A percentile compares a stretch with the other conserved stretches of the same genome.
phyloP scores from a whole-genome alignment of 2,329 filamentous ascomycete genomes.

The Fusarium paranaense region DNA sequence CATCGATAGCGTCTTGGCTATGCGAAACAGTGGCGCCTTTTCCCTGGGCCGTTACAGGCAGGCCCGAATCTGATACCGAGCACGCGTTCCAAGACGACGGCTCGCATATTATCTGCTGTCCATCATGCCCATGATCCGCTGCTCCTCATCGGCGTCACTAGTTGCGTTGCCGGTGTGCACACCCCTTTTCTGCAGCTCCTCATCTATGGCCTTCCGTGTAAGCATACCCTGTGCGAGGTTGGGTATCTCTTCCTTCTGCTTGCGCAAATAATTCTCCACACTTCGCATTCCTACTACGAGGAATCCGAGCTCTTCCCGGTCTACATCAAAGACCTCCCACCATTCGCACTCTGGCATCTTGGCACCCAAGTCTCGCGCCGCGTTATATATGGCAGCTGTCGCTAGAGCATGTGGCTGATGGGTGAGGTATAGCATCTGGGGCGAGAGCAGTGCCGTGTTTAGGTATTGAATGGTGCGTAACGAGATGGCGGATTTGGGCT shows the following conservation, averaged over 20 bases:
- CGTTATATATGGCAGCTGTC: conserved; percentile 90
- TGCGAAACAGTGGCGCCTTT: conserved; percentile 12
- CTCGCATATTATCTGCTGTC: conserved; percentile 43
- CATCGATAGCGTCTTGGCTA: conserved; percentile 31
- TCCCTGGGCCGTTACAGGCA: conserved; percentile 4
- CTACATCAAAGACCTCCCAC: conserved; percentile 99
- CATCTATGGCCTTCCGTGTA: conserved; percentile 67
- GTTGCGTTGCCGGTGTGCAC: conserved; percentile 46
- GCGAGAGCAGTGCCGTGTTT: conserved; percentile 87
- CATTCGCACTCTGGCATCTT: conserved; percentile 87
- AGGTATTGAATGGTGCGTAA: conserved; percentile 78
- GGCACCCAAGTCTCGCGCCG: conserved; percentile 79
- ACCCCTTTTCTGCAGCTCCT: conserved; percentile 68
- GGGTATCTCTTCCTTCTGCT: conserved; percentile 69
- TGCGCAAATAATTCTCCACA: conserved; percentile 75
- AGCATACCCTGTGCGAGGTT: conserved; percentile 63
- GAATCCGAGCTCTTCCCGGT: conserved; percentile 93
- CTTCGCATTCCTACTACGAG: conserved; percentile 88
- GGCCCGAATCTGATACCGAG: conserved; percentile 21
- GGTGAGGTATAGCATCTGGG: conserved; percentile 90
- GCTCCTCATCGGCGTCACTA: conserved; percentile 54
- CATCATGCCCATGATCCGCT: conserved; percentile 57
- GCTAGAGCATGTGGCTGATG: conserved; percentile 90
- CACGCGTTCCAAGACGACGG: neutral
- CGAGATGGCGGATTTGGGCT: conserved; percentile 65